Base-by-base conservation (phyloP, 768 basidiomycete genomes). In the Mycena kentingensis region DNA sequence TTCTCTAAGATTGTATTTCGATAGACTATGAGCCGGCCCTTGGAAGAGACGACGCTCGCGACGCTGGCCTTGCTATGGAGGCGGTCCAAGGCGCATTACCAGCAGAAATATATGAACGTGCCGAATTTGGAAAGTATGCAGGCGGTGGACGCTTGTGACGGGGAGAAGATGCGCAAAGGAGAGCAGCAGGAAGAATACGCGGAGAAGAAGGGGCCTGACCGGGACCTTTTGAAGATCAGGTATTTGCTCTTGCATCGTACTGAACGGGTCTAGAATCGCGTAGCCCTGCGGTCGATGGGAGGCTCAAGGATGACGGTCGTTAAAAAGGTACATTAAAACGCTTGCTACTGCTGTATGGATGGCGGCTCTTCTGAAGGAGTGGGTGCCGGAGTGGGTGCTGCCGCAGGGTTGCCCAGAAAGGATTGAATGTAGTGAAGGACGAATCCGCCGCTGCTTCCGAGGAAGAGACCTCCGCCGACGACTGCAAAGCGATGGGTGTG, bases 41-140 rank as follows among this genome's bases (percentile, higher is more conserved):
- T n/a, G n/a, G n/a, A n/a, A n/a, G n/a, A n/a, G n/a, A n/a, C n/a
- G n/a, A n/a, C n/a, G n/a, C n/a, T n/a, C n/a, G n/a, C n/a, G n/a
- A n/a, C n/a, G 21, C 62, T 71, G 29, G 75, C 71, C 18, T 62
- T 79, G 37, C 73, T 72, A 22, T 78, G 68, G 65, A 72, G 73
- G 51, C 76, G 73, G 68, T 81, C 79, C 32, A 70, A 70, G 36
- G 66, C 66, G 22, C 84, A 87, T 62, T 84, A 87, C 64, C 72
- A 70, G 57, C 75, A 83, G 47, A n/a, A n/a, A n/a, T 74, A 84
- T 44, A 72, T 91, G 57, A 77, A 78, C 48, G 75, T 90, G 22
- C 75, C 81, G 11, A 71, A 74, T 29, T 74, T 78, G 34, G 88
- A 93, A 66, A 84, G 93, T 63, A 91, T 94, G 91, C 84, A 80